These are phyloP conservation scores for Madurella fahalii DNA, from an alignment of 2,329 filamentous ascomycete genomes.

Conservation along the genomic window DNA sequence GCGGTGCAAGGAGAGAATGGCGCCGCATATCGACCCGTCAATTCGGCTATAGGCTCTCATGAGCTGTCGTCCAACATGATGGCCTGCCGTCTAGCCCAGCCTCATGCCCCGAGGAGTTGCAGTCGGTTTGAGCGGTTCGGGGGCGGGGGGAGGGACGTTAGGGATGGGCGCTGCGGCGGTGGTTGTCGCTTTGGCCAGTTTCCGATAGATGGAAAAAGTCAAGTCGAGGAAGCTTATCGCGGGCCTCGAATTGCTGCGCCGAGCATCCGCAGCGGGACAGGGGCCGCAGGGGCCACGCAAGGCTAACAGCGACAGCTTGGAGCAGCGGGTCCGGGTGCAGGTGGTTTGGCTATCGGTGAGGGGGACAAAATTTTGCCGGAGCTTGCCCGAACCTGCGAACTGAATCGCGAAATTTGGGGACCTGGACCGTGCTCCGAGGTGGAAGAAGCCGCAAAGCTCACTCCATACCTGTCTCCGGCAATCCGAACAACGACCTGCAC, in stretches of 20 bases:
- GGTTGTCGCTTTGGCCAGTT: constrained; percentile 4
- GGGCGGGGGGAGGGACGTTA: not conserved
- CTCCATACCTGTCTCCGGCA: constrained; percentile 5
- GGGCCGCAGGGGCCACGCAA: not conserved
- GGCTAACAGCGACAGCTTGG: not conserved
- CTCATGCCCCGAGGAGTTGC: constrained; percentile 21
- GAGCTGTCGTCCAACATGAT: constrained; percentile 52
- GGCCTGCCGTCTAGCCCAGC: constrained; percentile 30
- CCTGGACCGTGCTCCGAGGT: not conserved
- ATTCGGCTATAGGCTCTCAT: constrained; percentile 59
- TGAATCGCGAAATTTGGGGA: constrained; percentile 8
- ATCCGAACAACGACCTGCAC: constrained; percentile 5
- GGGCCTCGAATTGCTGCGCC: not conserved
- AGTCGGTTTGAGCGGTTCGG: constrained; percentile 3
- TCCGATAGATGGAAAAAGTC: constrained; percentile 17
- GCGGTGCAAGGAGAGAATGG: constrained; percentile 49
- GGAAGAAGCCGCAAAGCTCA: constrained; percentile 13
- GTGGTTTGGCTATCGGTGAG: no score
- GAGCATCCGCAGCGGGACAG: not conserved
- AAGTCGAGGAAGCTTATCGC: constrained; percentile 16
- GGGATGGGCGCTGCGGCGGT: not conserved
- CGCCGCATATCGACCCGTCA: constrained; percentile 56
- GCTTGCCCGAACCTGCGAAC: not conserved
- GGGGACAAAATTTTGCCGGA: constrained; percentile 21
- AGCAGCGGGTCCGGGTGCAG: no score